These are phyloP conservation scores for Microbotryum violaceum DNA, from an alignment of 1,284 basidiomycete genomes.

Conservation along the genomic window DNA sequence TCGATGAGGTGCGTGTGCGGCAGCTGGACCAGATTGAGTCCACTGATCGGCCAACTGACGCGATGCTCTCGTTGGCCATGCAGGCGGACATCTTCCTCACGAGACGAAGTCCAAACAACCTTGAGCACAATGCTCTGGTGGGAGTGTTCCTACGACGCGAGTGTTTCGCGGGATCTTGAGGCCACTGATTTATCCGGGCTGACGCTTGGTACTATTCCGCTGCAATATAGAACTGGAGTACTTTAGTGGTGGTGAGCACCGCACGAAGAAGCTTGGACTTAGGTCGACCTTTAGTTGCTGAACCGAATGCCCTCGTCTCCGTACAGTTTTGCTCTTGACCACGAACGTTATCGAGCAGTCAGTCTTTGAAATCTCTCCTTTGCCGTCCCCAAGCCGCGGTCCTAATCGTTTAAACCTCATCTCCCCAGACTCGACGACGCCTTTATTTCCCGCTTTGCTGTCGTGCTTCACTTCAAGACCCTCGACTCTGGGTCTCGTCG, in stretches of 20 bases:
- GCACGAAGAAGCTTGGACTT: no score
- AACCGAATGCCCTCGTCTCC: no score
- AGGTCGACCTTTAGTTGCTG: no score
- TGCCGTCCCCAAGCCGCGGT: no score
- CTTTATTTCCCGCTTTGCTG: conserved; percentile 27
- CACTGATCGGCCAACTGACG: no score
- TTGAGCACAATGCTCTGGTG: conserved; percentile 24
- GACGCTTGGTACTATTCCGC: neutral
- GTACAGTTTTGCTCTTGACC: conserved; percentile 23
- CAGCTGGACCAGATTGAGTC: no score
- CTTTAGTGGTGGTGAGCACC: conserved; percentile 17
- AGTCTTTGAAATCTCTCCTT: neutral
- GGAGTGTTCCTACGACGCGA: conserved; percentile 22
- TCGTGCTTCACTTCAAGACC: conserved; percentile 25
- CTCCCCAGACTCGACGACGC: conserved; percentile 25
- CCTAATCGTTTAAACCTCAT: no score
- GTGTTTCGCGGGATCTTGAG: neutral
- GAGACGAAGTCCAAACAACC: conserved; percentile 12
- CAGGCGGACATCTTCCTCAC: conserved; percentile 27
- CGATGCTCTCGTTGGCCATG: no score
- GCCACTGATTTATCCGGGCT: no score
- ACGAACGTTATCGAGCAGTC: conserved; percentile 22
- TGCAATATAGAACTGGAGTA: conserved; percentile 24
- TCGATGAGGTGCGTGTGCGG: conserved; percentile 15
- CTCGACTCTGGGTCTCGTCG: conserved; percentile 14